A percentile compares a stretch with the other conserved stretches of the same genome.
These are phyloP conservation scores for Tylopilus sp. DNA, from an alignment of 1,284 basidiomycete genomes.

Conservation along the genomic window DNA sequence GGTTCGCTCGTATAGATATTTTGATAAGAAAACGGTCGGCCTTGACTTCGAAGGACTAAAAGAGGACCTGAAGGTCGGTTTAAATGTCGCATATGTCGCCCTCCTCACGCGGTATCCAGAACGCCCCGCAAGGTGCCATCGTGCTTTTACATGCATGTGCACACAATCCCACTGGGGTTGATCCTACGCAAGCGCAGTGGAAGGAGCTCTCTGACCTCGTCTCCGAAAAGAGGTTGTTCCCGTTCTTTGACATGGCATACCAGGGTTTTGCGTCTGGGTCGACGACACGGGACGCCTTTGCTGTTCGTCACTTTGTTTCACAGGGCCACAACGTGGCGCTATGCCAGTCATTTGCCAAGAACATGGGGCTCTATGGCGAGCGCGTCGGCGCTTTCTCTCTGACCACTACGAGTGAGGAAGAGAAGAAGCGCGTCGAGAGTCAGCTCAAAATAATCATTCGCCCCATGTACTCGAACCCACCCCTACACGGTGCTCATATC, in stretches of 20 bases:
- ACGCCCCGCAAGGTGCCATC: constrained; percentile 73
- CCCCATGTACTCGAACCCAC: constrained; percentile 98
- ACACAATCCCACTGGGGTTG: constrained; percentile 98
- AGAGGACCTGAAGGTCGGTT: constrained; percentile 74
- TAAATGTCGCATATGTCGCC: background rate
- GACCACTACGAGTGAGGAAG: constrained; percentile 68
- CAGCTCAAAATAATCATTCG: constrained; percentile 97
- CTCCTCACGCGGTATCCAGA: constrained; percentile 39
- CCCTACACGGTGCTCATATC: constrained; percentile 91
- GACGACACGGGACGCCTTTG: constrained; percentile 87
- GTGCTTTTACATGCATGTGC: constrained; percentile 91
- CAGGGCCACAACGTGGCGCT: constrained; percentile 86
- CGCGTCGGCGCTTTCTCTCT: constrained; percentile 95
- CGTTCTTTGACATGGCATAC: constrained; percentile 98
- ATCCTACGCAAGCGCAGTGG: constrained; percentile 95
- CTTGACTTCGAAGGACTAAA: constrained; percentile 93
- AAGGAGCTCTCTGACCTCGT: constrained; percentile 85
- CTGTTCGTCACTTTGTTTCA: constrained; percentile 91
- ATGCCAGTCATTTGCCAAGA: constrained; percentile 97
- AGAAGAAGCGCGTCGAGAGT: constrained; percentile 86
- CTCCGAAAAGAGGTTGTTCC: constrained; percentile 85
- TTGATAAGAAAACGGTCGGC: constrained; percentile 91
- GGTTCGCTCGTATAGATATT: constrained; percentile 92
- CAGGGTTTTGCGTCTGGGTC: constrained; percentile 93
- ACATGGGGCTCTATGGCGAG: constrained; percentile 98